Base-by-base conservation (phyloP, 441 rosid genomes). In the Populus hybrid region DNA sequence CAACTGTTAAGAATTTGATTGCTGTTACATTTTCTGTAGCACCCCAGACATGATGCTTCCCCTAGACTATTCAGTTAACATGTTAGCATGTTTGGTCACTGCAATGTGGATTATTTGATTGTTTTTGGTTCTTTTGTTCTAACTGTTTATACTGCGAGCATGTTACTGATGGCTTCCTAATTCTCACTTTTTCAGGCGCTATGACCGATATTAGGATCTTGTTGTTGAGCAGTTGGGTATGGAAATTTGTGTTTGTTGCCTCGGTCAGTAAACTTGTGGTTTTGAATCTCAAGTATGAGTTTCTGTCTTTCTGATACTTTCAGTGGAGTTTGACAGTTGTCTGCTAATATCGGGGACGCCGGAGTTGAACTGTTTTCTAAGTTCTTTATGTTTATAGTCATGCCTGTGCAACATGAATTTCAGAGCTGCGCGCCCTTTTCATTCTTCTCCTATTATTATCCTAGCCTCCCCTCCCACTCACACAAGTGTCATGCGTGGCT, bases 191-290 rank as follows among this genome's bases (percentile, higher is more conserved):
- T 81, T 16, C 89, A 88, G 91, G 91, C 91, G 88, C 36, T 70
- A 81, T 77, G 91, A 84, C 78, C 88, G 89, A 71, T 83, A 86
- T 84, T 88, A 88, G 81, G 59, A 59, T 70, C 38, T 74, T 68
- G 76, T 59, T 77, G 82, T 36, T 35, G 40, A 71, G 75, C 24
- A 12, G 81, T 77, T 79, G 78, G 81, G 78, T 71, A 69, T 61
- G 71, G 24, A 46, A 74, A 61, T 26, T 70, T 68, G 67, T 70
- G 71, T 34, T 83, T 30, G 35, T 28, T 75, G 9, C 59, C 69
- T 79, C 75, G 82, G 81, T 73, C 70, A 70, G 75, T 78, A 71
- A 79, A 81, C 79, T 46, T 46, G 57, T 12, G 57, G 57, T 75
- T 69, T 28, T 68, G 38, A 18, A 75, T 73, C 79, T 38, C 59